Percentiles rank a stretch among this genome's conserved stretches.
These are phyloP conservation scores for Pseudogymnoascus sp. DNA, from an alignment of 2,329 filamentous ascomycete genomes.

Conservation along the genomic window DNA sequence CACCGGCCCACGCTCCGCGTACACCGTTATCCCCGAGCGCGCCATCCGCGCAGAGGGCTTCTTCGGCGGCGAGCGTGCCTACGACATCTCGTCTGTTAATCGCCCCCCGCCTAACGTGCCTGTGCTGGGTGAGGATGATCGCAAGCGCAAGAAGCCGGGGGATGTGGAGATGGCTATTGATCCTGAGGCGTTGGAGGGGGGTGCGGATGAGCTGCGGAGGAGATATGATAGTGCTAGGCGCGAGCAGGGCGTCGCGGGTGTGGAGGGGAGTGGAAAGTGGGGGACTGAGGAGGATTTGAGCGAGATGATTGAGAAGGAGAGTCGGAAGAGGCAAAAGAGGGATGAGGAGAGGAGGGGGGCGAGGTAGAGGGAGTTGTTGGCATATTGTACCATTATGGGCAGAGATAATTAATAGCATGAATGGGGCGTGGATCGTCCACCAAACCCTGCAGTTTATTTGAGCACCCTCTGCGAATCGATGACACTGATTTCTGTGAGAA, in stretches of 20 bases:
- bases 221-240: conserved; percentile 68
- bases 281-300: conserved; percentile 82
- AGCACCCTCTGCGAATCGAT: not conserved
- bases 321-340: conserved; percentile 79
- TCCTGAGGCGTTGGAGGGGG: conserved; percentile 67
- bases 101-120: conserved; percentile 43
- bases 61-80: conserved; percentile 90
- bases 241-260: conserved; percentile 56
- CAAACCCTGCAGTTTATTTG: not conserved
- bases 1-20: conserved; percentile 66
- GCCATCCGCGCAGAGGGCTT: conserved; percentile 82
- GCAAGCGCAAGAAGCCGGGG: conserved; percentile 91
- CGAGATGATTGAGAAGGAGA: conserved; percentile 93
- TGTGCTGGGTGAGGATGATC: conserved; percentile 71
- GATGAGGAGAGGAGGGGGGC: conserved; percentile 63
- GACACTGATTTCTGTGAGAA: not conserved
- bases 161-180: conserved; percentile 92
- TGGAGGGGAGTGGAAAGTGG: conserved; percentile 58
- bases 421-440: not conserved
- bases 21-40: conserved; percentile 83
- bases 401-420: conserved; percentile 1
- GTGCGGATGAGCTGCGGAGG: conserved; percentile 73
- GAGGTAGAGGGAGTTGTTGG: not conserved
- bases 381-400: not conserved
- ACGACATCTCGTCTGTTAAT: conserved; percentile 59